Evolutionary conservation across 169 alveolate species (phyloP), one percentile per base, ranked within the genome.

Genomic region (Eimeria mitis): DNA sequence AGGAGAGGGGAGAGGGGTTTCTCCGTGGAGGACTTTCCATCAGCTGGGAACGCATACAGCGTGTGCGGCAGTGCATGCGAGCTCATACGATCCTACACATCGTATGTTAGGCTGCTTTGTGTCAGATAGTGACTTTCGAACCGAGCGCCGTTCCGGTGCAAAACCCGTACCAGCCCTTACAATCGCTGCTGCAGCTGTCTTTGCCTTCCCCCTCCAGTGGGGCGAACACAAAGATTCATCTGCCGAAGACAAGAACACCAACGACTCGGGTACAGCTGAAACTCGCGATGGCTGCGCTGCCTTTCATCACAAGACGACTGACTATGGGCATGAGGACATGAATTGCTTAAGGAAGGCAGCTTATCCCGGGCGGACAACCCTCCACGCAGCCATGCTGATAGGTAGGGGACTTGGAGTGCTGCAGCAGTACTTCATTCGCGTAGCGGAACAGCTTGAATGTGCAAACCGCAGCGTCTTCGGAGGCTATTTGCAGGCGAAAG

Each of bases 361-460:
- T 42, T 16, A 14, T 31, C 56, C 44, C 56, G n/a, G 91, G 76
- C 44, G 75, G 28, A 37, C 91, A 56, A 52, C 11, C 21, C 70
- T 56, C 9, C 34, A 59, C 25, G 40, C 78, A 54, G 70, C 34
- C 56, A 37, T n/a, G 14, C 11, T 37, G 76, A n/a, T 84, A 63
- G 91, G 40, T 84, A 23, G 37, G 19, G 91, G 76, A 25, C 40
- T 61, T 14, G 78, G 59, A 37, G 56, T 6, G 52, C 47, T 84
- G 78, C 91, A 84, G 61, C 76, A 23, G 59, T 61, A 56, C 91
- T 40, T 84, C 59, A 84, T 47, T 13, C 44, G 34, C 91, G 44
- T 59, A 23, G 34, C 28, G 78, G 61, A 54, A 34, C 75, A 63
- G 5, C 52, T 56, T 61, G 78, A 28, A 14, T 76, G 76, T 16